These are phyloP conservation scores for Tetrapisispora fleetii DNA, from an alignment of 805 yeast species.

Conservation along the genomic window DNA sequence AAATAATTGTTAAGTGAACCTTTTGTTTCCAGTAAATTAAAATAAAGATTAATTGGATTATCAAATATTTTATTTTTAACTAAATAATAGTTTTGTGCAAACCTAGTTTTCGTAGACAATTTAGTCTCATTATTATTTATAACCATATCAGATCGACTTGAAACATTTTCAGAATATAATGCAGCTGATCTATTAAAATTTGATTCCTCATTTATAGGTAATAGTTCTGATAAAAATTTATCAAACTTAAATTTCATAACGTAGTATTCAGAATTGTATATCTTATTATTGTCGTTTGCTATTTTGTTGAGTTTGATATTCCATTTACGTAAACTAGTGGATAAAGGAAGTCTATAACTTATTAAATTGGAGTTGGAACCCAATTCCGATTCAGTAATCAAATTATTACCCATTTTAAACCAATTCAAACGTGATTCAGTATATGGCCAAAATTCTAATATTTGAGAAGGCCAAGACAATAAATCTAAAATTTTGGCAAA, in stretches of 20 bases:
- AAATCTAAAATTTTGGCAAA: slow-evolving; percentile 14
- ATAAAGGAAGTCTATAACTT: slow-evolving; percentile 25
- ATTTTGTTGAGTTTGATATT: slow-evolving; percentile 16
- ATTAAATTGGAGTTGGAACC: slow-evolving; percentile 18
- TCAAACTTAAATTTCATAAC: slow-evolving; percentile 18
- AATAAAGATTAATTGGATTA: slow-evolving; percentile 14
- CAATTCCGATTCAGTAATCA: slow-evolving; percentile 2
- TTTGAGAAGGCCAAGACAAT: slow-evolving; percentile 19
- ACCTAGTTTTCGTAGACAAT: slow-evolving; percentile 10
- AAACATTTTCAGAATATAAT: slow-evolving; percentile 5
- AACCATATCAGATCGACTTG: slow-evolving; percentile 14
- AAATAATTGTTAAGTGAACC: slow-evolving; percentile 10
- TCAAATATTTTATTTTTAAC: slow-evolving; percentile 14
- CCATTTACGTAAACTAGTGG: slow-evolving; percentile 25
- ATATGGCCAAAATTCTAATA: slow-evolving; percentile 23
- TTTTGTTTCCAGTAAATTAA: slow-evolving; percentile 10
- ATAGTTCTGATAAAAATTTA: slow-evolving; percentile 19
- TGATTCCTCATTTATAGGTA: slow-evolving; percentile 22
- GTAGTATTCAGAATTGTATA: slow-evolving; percentile 20
- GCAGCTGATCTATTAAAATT: slow-evolving; percentile 22
- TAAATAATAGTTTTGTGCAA: slow-evolving; percentile 16
- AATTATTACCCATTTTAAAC: slow-evolving; percentile 17
- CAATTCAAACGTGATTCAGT: slow-evolving; percentile 23
- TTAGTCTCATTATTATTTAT: slow-evolving; percentile 1
- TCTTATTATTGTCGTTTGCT: slow-evolving; percentile 11